Evolutionary conservation across 768 basidiomycete genomes (phyloP).

Genomic region (Pleurotus platypus): DNA sequence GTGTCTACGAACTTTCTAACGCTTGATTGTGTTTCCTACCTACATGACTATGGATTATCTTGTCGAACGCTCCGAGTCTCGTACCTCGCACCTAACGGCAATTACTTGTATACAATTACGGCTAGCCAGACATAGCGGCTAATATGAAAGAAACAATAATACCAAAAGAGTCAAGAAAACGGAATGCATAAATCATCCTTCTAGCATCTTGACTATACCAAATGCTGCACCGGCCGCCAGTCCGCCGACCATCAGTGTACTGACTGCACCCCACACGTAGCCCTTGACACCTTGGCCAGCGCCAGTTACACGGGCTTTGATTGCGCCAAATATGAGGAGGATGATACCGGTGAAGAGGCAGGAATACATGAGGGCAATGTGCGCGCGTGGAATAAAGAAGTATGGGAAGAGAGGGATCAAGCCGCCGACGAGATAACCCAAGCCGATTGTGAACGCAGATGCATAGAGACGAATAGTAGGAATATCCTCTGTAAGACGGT

Average conservation of each 20-base stretch:
- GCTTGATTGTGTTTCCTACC: too few relatives aligned
- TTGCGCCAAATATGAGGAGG: conserved; percentile 84
- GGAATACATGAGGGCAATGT: conserved; percentile 67
- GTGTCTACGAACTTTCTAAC: too few relatives aligned
- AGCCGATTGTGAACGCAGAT: conserved; percentile 92
- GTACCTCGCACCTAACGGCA: too few relatives aligned
- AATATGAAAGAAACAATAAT: too few relatives aligned
- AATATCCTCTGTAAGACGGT: conserved; percentile 67
- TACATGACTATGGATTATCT: too few relatives aligned
- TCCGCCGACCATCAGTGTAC: conserved; percentile 87
- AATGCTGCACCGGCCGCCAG: conserved; percentile 75
- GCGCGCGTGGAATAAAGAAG: conserved; percentile 78
- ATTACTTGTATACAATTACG: too few relatives aligned
- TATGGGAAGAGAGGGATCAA: conserved; percentile 91
- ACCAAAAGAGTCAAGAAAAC: too few relatives aligned
- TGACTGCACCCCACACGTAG: conserved; percentile 85
- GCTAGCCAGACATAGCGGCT: too few relatives aligned
- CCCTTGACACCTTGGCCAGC: conserved; percentile 60
- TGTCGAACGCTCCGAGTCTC: too few relatives aligned
- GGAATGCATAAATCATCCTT: conserved; percentile 17
- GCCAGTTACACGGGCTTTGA: conserved; percentile 89
- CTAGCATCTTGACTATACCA: conserved; percentile 47
- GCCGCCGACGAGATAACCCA: conserved; percentile 91
- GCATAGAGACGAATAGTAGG: conserved; percentile 80
- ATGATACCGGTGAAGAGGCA: conserved; percentile 80